Base-by-base conservation (phyloP, 768 basidiomycete genomes). In the Pholiota molesta region DNA sequence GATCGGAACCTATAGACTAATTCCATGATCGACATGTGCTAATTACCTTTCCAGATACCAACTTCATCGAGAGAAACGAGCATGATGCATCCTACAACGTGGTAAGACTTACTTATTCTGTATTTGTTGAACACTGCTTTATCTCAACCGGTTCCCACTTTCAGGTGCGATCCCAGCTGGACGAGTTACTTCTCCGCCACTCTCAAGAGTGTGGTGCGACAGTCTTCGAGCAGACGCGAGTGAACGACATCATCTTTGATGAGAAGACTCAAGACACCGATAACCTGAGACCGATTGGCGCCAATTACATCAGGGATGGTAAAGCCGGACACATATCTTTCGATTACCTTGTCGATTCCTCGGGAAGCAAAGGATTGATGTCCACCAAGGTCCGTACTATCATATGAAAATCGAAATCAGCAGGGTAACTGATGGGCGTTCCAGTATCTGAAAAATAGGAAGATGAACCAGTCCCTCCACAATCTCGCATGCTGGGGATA, bases 61-160 rank as follows among this genome's bases (percentile, higher is more conserved):
- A 78, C 59, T 78, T 78, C 61, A 60, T 75, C 11, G 67, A 64
- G 29, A 61, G 68, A 16, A 59, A 70, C 54, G 66, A 72, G 14
- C 52, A 71, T 37, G 74, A 73, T 54, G 68, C 66, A 11, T 68
- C 75, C 9, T 79, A 74, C 71, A 79, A 78, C 57, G 77, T 79
- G 9, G 75, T 77, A 47, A 61, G 74, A 66, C 54, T 31, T 13
- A 10, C 1, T 29, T 21, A 8, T 8, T 16, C 13, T 44, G 2
- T 57, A 9, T 37, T 37, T 13, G 13, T 49, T 21, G 31, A 14
- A 35, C n/a, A 11, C 19, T 10, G 8, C n/a, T 51, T 44, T 35
- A 13, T 16, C 8, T 37, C 17, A 45, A 5, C 52, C 29, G 26
- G 21, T 26, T 44, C 3, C 23, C 5, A 8, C 45, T 62, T 28